Conservation (phyloP, 306 rosid species). For the Rosa multiflora region DNA sequence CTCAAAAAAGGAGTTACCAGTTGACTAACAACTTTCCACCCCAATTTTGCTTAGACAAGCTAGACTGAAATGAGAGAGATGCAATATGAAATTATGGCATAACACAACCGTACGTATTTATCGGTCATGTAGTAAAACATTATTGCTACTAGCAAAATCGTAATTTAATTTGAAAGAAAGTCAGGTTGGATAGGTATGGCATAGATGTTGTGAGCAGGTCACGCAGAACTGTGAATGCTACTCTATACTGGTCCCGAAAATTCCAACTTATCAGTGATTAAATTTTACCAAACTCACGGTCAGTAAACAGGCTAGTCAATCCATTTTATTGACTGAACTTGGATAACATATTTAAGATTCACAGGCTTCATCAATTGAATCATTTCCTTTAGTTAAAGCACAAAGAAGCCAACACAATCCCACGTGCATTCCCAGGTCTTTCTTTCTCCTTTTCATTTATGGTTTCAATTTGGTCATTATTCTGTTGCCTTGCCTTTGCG, state of each 20-base stretch:
- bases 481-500: conserved; percentile 95
- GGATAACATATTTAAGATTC: conserved; percentile 6
- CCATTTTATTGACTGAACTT: conserved; percentile 9
- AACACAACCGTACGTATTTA: no score
- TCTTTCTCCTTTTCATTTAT: not conserved
- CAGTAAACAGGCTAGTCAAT: not conserved
- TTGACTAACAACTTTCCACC: no score
- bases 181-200: no score
- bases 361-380: conserved; percentile 8
- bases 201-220: no score
- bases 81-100: no score
- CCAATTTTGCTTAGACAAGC: no score
- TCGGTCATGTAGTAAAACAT: no score
- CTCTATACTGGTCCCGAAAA: not conserved
- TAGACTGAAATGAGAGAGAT: no score
- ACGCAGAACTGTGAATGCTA: not conserved
- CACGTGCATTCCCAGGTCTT: not conserved
- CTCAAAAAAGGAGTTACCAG: no score
- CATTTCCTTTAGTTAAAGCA: not conserved
- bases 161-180: no score
- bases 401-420: conserved; percentile 4
- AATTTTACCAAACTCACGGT: not conserved
- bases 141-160: no score
- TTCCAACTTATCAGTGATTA: not conserved
- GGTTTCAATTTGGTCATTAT: conserved; percentile 23